These are phyloP conservation scores for Suhomyces prunicola DNA, from an alignment of 805 yeast genomes.

Conservation along the genomic window DNA sequence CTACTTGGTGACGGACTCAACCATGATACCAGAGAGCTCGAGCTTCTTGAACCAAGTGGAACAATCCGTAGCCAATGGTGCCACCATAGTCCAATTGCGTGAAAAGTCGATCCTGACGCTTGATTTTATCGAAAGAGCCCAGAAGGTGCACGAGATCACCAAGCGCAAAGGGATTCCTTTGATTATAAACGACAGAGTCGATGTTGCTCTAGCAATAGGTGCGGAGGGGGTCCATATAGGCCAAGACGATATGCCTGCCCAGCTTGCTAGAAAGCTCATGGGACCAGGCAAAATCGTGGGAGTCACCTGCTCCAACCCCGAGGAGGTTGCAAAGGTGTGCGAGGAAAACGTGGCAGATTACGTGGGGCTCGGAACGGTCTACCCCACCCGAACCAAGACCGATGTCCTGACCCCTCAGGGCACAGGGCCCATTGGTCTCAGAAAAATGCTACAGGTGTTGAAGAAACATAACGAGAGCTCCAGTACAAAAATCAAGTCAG, in stretches of 20 bases:
- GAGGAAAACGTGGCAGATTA: constrained; percentile 61
- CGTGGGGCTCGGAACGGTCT: constrained; percentile 81
- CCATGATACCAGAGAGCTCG: constrained; percentile 58
- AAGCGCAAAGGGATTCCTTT: constrained; percentile 61
- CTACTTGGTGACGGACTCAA: constrained; percentile 78
- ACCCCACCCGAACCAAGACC: constrained; percentile 69
- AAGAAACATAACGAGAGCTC: constrained; percentile 21
- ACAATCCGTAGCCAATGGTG: constrained; percentile 66
- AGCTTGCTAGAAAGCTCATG: constrained; percentile 54
- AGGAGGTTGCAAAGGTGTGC: constrained; percentile 54
- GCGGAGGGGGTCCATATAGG: constrained; percentile 95
- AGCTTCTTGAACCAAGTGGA: constrained; percentile 59
- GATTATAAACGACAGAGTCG: constrained; percentile 82
- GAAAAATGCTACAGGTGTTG: constrained; percentile 49
- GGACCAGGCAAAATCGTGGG: constrained; percentile 81
- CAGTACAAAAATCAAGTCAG: constrained; percentile 48
- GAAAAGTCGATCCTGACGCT: constrained; percentile 72
- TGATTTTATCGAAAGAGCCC: constrained; percentile 63
- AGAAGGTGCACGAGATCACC: constrained; percentile 59
- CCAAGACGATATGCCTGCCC: constrained; percentile 78
- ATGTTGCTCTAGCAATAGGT: constrained; percentile 83
- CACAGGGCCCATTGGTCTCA: constrained; percentile 64
- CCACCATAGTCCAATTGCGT: constrained; percentile 76
- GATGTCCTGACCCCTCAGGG: constrained; percentile 47
- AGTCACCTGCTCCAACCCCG: constrained; percentile 60